Evolutionary conservation across 345 rosid genomes (phyloP), one percentile per base, ranked within the genome.

Genomic region (Eucalyptus coolabah): DNA sequence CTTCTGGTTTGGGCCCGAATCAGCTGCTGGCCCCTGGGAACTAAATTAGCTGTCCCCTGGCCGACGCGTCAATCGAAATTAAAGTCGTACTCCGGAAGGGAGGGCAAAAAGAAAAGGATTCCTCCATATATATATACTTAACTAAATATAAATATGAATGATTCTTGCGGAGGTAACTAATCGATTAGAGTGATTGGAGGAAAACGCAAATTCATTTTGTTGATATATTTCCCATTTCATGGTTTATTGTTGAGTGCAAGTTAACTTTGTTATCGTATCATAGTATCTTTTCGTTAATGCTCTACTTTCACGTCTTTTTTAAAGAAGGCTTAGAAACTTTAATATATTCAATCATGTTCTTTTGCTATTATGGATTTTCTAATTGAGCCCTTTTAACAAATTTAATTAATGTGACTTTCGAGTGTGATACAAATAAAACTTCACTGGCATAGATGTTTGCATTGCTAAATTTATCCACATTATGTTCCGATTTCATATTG

Each of bases 341-440:
- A 19, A 37, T 34, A 37, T 72, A 72, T 72, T 37, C 4, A 72
- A 72, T 72, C 5, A 34, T 5, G 26, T 19, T 37, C 26, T 9
- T 3, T 72, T 10, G 44, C 3, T 19, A 19, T 37, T 24, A 37
- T 0, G 8, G 4, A 19, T 19, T 37, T 72, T 37, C 3, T 72
- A 34, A 37, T 37, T 0, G 2, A 72, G 26, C 15, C 3, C 1
- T 19, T 10, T 40, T 6, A 1, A 37, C 15, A n/a, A n/a, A 65
- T n/a, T 65, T 32, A 65, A 65, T 5, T 15, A 1, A 4, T 2
- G 21, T 15, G 16, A 17, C 21, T 17, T n/a, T n/a, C 3, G 37
- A n/a, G 77, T 15, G 5, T 0, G 3, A 7, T 7, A 4, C 77
- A n/a, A 0, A n/a, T 65, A n/a, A 65, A 14, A n/a, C 10, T 7